phyloP scores from a whole-genome alignment of 2,329 filamentous ascomycete species.

The Exophiala oligosperma region DNA sequence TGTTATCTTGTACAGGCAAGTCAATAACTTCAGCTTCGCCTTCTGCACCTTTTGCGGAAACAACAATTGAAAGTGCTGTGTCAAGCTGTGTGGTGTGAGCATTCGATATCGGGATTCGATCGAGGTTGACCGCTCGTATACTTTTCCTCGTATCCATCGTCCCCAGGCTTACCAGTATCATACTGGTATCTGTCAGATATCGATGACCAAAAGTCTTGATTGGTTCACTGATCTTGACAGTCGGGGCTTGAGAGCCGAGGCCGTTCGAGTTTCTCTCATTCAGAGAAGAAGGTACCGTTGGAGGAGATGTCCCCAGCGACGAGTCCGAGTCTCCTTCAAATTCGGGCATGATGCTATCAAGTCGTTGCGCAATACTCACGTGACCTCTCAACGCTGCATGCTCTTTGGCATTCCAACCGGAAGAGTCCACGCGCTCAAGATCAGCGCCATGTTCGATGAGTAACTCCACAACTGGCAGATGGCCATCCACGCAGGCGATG shows the following conservation, averaged over 20 bases:
- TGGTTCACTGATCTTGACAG: conserved; percentile 65
- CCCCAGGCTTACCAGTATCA: conserved; percentile 89
- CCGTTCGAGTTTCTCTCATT: conserved; percentile 43
- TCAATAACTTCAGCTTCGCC: conserved; percentile 90
- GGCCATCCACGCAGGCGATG: conserved; percentile 86
- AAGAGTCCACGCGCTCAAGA: conserved; percentile 72
- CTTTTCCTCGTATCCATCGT: conserved; percentile 91
- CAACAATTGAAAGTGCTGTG: conserved; percentile 86
- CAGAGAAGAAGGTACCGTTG: conserved; percentile 38
- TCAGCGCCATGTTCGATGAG: conserved; percentile 78
- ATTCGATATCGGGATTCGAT: conserved; percentile 81
- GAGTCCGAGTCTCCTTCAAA: conserved; percentile 29
- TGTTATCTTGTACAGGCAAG: conserved; percentile 88
- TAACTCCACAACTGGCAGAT: conserved; percentile 70
- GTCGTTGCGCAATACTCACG: conserved; percentile 71
- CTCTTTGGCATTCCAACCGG: conserved; percentile 91
- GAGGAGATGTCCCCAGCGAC: conserved; percentile 35
- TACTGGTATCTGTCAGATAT: conserved; percentile 83
- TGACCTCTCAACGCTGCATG: conserved; percentile 90
- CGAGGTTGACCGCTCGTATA: conserved; percentile 77
- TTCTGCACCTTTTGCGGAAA: conserved; percentile 79
- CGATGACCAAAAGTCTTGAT: conserved; percentile 95
- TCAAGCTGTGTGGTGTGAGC: conserved; percentile 93
- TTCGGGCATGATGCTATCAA: conserved; percentile 59
- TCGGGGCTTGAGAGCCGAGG: conserved; percentile 31